Percentiles rank a stretch among this genome's conserved stretches.
Evolutionary conservation across 176 grass and related monocot genomes (phyloP).

Genomic region (Leersia perrieri): DNA sequence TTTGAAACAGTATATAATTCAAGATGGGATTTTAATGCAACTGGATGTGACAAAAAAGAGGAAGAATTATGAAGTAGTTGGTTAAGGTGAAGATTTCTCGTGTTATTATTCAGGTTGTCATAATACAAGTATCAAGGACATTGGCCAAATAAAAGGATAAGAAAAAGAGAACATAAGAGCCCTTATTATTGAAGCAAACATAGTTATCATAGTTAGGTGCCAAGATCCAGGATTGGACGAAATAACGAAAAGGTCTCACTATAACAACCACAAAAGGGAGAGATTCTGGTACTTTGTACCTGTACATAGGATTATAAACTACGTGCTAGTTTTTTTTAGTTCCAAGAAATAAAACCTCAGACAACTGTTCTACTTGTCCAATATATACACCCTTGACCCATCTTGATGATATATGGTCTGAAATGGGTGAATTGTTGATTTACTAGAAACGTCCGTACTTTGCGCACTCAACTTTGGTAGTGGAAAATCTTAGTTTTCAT

Average conservation of each 20-base stretch:
- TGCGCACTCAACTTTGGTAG: not conserved
- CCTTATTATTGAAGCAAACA: slow-evolving; percentile 46
- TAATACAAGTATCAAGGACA: not conserved
- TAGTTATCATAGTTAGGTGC: slow-evolving; percentile 53
- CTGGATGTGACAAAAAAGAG: slow-evolving; percentile 6
- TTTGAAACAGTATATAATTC: not conserved
- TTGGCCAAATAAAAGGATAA: slow-evolving; percentile 20
- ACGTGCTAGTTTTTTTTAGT: not conserved
- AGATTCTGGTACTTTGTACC: slow-evolving; percentile 16
- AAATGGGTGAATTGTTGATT: not conserved
- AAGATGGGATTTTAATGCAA: not conserved
- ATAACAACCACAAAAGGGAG: slow-evolving; percentile 38
- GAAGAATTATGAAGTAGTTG: not conserved
- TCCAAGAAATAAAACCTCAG: not conserved
- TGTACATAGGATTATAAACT: slow-evolving; percentile 7
- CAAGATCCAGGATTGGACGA: slow-evolving; percentile 37
- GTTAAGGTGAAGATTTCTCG: slow-evolving; percentile 23
- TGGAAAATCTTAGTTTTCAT: slow-evolving; percentile 5
- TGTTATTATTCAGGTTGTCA: not conserved
- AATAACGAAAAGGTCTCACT: slow-evolving; percentile 35
- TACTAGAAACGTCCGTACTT: not conserved
- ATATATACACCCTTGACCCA: not conserved
- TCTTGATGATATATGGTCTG: slow-evolving; percentile 15
- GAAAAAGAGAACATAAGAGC: slow-evolving; percentile 10
- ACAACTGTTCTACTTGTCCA: not conserved